Conservation (phyloP, 192 early-diverging fungal genomes). For the Cetraspora pellucida region DNA sequence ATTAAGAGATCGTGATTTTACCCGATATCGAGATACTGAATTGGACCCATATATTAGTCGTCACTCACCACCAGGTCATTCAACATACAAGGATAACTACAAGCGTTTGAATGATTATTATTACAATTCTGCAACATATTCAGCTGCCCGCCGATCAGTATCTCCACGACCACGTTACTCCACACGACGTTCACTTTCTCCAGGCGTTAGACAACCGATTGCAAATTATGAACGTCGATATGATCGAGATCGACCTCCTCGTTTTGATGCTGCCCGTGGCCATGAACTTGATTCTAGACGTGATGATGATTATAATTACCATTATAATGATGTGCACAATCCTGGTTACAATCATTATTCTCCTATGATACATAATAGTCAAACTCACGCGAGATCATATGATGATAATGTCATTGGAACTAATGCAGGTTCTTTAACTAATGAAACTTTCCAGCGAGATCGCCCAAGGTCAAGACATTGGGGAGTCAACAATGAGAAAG, state of each 20-base stretch:
- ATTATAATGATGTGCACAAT: not conserved
- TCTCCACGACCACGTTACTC: conserved; percentile 9
- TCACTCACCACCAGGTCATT: conserved; percentile 1
- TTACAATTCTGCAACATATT: not conserved
- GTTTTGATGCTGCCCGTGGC: not conserved
- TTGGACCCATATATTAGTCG: not conserved
- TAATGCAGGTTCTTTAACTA: not conserved
- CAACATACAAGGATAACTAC: not conserved
- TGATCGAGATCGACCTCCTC: conserved; percentile 19
- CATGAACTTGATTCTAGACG: conserved; percentile 2
- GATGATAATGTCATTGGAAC: not conserved
- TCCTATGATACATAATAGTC: not conserved
- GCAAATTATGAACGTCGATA: conserved; percentile 10
- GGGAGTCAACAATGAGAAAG: conserved; percentile 11
- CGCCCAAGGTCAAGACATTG: conserved; percentile 16
- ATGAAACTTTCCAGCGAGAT: not conserved
- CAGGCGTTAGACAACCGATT: not conserved
- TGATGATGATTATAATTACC: not conserved
- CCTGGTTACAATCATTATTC: conserved; percentile 5
- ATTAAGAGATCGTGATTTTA: conserved; percentile 11
- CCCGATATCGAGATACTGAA: not conserved
- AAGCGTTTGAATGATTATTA: conserved; percentile 11
- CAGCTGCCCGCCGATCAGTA: not conserved
- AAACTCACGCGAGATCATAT: not conserved
- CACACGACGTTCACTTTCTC: not conserved